These are phyloP conservation scores for Phylloboletellus chloephorus DNA, from an alignment of 1,284 basidiomycete species.

Conservation along the genomic window DNA sequence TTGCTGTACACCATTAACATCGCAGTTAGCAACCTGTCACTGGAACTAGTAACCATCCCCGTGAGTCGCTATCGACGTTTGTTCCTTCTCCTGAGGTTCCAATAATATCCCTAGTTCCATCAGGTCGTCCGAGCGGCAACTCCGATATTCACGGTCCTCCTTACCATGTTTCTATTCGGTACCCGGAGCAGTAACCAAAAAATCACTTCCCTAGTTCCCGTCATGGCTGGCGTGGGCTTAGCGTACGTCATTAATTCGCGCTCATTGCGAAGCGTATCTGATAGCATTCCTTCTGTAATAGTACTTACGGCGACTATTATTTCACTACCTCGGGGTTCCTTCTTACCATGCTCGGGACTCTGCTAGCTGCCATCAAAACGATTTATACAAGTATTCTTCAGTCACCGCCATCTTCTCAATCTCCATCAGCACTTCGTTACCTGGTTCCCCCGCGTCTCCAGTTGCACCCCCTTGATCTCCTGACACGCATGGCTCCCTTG, in stretches of 20 bases:
- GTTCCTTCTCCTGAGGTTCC: not conserved
- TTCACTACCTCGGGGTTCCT: slow-evolving; percentile 78
- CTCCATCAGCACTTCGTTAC: slow-evolving; percentile 17
- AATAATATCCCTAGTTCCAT: slow-evolving; percentile 61
- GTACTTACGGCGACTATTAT: slow-evolving; percentile 88
- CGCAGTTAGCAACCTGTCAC: slow-evolving; percentile 84
- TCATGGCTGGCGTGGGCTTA: slow-evolving; percentile 86
- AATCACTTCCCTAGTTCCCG: slow-evolving; percentile 75
- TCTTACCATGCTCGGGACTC: slow-evolving; percentile 81
- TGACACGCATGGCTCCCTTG: slow-evolving; percentile 80
- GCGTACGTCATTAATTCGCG: slow-evolving; percentile 57
- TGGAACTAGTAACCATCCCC: slow-evolving; percentile 86
- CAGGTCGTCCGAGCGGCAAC: slow-evolving; percentile 92
- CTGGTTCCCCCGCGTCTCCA: slow-evolving; percentile 45
- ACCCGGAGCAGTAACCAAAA: slow-evolving; percentile 51
- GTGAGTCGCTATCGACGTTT: slow-evolving; percentile 43
- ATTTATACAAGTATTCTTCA: slow-evolving; percentile 84
- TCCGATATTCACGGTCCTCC: slow-evolving; percentile 82
- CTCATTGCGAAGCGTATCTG: not conserved
- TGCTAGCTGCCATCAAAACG: slow-evolving; percentile 88
- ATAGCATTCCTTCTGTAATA: slow-evolving; percentile 25
- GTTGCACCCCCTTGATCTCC: slow-evolving; percentile 81
- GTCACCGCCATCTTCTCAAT: slow-evolving; percentile 30
- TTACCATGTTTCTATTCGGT: slow-evolving; percentile 59
- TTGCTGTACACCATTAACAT: slow-evolving; percentile 89